A percentile compares a stretch with the other conserved stretches of the same genome.
Conservation (phyloP, 371 early-diverging fungal genomes). For the Choanephora cucurbitarum region DNA sequence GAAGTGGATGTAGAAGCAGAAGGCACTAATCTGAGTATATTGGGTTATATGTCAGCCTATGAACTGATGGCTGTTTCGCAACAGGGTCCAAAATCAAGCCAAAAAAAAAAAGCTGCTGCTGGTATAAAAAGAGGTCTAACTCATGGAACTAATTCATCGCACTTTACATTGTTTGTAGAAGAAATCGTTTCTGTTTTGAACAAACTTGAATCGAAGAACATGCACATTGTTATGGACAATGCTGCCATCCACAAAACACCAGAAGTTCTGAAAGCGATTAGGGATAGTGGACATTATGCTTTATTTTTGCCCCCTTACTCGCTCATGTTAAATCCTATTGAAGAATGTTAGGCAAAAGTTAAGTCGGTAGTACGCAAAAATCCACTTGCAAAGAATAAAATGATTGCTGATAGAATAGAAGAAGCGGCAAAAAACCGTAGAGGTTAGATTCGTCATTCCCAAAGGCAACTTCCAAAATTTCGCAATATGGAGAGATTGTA, state of each 20-base stretch:
- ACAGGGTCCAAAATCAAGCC: constrained; percentile 12
- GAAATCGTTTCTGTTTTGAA: constrained; percentile 14
- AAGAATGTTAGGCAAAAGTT: constrained; percentile 20
- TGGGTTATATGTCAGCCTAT: constrained; percentile 15
- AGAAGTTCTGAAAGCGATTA: constrained; percentile 16
- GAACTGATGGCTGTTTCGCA: constrained; percentile 16
- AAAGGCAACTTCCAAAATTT: constrained; percentile 13
- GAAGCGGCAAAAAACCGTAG: constrained; percentile 25
- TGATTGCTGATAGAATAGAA: constrained; percentile 22
- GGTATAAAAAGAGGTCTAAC: constrained; percentile 17
- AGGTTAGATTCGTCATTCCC: constrained; percentile 23
- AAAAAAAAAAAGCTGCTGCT: constrained; percentile 14
- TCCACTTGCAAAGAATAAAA: constrained; percentile 19
- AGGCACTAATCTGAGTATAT: constrained; percentile 14
- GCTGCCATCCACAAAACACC: constrained; percentile 18
- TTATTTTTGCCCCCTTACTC: constrained; percentile 21
- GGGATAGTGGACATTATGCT: constrained; percentile 12
- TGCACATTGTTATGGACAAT: constrained; percentile 22
- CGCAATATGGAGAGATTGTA: constrained; percentile 13
- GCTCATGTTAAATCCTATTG: constrained; percentile 19
- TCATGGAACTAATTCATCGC: constrained; percentile 17
- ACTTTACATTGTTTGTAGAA: constrained; percentile 22
- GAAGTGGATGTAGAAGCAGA: constrained; percentile 17
- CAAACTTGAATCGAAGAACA: constrained; percentile 19
- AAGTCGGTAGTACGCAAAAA: constrained; percentile 21